Conservation (phyloP, 2,329 filamentous ascomycete species). For the Cryphonectria radicalis region DNA sequence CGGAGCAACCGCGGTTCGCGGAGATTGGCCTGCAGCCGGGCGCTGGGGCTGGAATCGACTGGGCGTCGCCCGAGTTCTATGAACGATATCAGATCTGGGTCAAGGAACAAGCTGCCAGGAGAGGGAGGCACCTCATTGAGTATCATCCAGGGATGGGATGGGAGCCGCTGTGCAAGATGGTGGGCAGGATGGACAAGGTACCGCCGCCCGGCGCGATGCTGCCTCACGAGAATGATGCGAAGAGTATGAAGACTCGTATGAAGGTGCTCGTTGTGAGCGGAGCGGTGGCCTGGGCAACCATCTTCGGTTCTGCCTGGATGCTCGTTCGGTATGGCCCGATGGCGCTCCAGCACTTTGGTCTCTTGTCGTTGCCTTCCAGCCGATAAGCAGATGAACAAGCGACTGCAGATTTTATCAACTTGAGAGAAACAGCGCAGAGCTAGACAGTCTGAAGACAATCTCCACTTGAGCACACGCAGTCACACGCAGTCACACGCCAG, state of each 20-base stretch:
- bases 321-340: neutral
- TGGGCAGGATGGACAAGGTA: constrained; percentile 26
- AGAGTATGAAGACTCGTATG: constrained; percentile 4
- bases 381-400: neutral
- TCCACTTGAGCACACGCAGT: neutral
- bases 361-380: neutral
- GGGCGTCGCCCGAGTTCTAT: constrained; percentile 9
- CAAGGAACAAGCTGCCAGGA: neutral
- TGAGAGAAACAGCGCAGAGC: neutral
- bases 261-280: neutral
- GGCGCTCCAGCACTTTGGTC: neutral
- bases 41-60: neutral
- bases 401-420: neutral
- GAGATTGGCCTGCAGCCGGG: neutral
- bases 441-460: neutral
- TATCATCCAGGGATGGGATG: constrained; percentile 11
- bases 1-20: constrained; percentile 1
- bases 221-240: constrained; percentile 39
- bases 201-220: constrained; percentile 39
- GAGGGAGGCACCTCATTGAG: constrained; percentile 8
- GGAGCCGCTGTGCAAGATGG: constrained; percentile 12
- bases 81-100: constrained; percentile 7
- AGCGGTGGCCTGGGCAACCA: neutral
- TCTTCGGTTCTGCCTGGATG: neutral
- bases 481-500: neutral